Evolutionary conservation across 208 protist species (phyloP).

Genomic region (Porcisia deanei): DNA sequence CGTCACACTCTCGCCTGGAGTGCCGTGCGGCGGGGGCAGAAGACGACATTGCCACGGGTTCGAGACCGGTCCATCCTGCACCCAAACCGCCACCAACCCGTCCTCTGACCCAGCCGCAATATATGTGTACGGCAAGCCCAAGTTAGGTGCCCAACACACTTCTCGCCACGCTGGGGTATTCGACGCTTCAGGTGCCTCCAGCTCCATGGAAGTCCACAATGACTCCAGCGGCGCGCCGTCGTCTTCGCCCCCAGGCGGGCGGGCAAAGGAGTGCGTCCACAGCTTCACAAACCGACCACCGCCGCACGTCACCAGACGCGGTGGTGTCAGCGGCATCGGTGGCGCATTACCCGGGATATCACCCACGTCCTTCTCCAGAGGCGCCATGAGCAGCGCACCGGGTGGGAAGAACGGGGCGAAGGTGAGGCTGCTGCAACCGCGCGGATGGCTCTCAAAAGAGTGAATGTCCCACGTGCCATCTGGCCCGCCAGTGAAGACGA

Average conservation of each 20-base stretch:
- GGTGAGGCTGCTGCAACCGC: constrained; percentile 55
- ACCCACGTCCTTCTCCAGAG: constrained; percentile 50
- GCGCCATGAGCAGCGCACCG: constrained; percentile 64
- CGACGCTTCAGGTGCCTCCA: constrained; percentile 28
- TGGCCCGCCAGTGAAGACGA: constrained; percentile 56
- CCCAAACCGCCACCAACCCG: constrained; percentile 77
- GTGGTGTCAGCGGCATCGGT: constrained; percentile 50
- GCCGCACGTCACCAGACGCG: constrained; percentile 83
- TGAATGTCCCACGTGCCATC: constrained; percentile 68
- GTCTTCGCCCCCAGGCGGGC: constrained; percentile 8
- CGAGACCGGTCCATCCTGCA: constrained; percentile 61
- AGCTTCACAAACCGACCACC: constrained; percentile 50
- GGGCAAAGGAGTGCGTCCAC: constrained; percentile 56
- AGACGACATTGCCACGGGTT: constrained; percentile 49
- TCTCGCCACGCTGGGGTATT: constrained; percentile 48
- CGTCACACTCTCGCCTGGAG: constrained; percentile 50
- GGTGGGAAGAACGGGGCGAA: constrained; percentile 76
- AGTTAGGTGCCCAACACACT: constrained; percentile 81
- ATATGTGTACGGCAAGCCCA: constrained; percentile 82
- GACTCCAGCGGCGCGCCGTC: constrained; percentile 31
- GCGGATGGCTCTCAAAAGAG: constrained; percentile 51
- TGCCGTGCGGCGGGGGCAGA: constrained; percentile 29
- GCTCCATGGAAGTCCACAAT: constrained; percentile 47
- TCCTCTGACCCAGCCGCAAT: constrained; percentile 78
- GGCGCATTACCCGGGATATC: constrained; percentile 16